phyloP scores from a whole-genome alignment of 805 yeast species.

The Pichia californica region DNA sequence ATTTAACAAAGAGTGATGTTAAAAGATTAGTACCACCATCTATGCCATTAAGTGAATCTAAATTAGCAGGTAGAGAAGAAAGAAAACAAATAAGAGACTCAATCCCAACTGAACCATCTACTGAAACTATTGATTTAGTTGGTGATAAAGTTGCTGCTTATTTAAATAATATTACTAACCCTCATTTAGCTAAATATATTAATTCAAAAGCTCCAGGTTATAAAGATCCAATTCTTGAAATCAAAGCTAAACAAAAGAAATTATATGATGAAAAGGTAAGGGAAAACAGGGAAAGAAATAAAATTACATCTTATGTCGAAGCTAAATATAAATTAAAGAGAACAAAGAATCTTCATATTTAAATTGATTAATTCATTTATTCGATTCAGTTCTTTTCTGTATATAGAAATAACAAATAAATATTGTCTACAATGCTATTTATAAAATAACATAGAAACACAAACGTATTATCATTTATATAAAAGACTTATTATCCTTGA shows the following conservation, averaged over 20 bases:
- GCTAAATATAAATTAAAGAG: constrained; percentile 18
- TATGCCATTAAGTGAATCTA: constrained; percentile 68
- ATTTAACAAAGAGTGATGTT: constrained; percentile 54
- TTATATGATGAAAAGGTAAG: constrained; percentile 15
- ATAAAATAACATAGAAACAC: no score
- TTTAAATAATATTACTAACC: constrained; percentile 28
- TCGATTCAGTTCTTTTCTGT: background rate
- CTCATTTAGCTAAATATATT: constrained; percentile 26
- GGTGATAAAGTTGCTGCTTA: constrained; percentile 36
- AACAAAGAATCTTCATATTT: constrained; percentile 15
- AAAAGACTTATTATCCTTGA: no score
- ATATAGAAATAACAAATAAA: background rate
- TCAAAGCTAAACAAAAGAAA: constrained; percentile 16
- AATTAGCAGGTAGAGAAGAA: constrained; percentile 56
- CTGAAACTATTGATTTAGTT: constrained; percentile 39
- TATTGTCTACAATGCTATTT: no score
- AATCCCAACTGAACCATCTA: constrained; percentile 32
- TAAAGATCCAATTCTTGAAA: constrained; percentile 15
- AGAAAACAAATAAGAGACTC: constrained; percentile 39
- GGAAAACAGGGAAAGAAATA: constrained; percentile 21
- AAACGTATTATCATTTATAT: no score
- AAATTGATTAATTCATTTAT: background rate
- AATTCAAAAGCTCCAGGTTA: constrained; percentile 23
- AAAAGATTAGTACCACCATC: constrained; percentile 58
- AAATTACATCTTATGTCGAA: constrained; percentile 13